These are phyloP conservation scores for Macrocystidia cucumis DNA, from an alignment of 1,284 basidiomycete species.

Conservation along the genomic window DNA sequence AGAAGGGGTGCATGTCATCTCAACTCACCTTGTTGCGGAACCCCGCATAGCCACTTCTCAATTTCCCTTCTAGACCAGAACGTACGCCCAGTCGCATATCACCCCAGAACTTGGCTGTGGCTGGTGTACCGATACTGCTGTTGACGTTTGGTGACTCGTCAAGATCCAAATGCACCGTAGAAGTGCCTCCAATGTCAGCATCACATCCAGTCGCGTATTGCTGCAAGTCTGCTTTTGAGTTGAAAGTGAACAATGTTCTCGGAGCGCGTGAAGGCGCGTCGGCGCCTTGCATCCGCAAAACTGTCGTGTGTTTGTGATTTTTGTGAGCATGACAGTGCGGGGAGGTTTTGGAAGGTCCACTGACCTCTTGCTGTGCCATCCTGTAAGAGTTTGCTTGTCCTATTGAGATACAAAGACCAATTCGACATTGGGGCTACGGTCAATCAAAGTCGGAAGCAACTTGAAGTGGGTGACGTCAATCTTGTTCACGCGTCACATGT, in stretches of 20 bases:
- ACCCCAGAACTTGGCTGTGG: slow-evolving; percentile 68
- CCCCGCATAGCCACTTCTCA: slow-evolving; percentile 77
- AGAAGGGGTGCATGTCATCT: slow-evolving; percentile 1
- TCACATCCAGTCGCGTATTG: slow-evolving; percentile 74
- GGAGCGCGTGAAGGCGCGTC: slow-evolving; percentile 50
- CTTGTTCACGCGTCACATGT: too few relatives aligned
- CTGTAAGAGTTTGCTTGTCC: slow-evolving; percentile 24
- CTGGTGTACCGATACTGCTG: slow-evolving; percentile 25
- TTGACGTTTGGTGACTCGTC: slow-evolving; percentile 39
- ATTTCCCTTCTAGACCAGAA: slow-evolving; percentile 48
- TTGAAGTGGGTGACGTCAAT: too few relatives aligned
- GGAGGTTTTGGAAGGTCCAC: too few relatives aligned
- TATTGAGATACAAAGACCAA: slow-evolving; percentile 25
- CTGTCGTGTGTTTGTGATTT: slow-evolving; percentile 25
- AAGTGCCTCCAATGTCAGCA: slow-evolving; percentile 81
- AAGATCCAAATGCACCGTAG: slow-evolving; percentile 61
- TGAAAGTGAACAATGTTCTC: slow-evolving; percentile 57
- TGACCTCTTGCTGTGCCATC: slow-evolving; percentile 23
- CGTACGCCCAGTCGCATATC: slow-evolving; percentile 63
- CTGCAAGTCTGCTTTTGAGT: slow-evolving; percentile 47
- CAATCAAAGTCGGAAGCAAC: too few relatives aligned
- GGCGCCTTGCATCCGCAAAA: slow-evolving; percentile 67
- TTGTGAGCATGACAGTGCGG: background rate
- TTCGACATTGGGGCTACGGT: slow-evolving; percentile 20
- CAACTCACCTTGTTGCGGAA: slow-evolving; percentile 64